Base-by-base conservation (phyloP, 1,284 basidiomycete genomes). In the Malassezia psittaci region DNA sequence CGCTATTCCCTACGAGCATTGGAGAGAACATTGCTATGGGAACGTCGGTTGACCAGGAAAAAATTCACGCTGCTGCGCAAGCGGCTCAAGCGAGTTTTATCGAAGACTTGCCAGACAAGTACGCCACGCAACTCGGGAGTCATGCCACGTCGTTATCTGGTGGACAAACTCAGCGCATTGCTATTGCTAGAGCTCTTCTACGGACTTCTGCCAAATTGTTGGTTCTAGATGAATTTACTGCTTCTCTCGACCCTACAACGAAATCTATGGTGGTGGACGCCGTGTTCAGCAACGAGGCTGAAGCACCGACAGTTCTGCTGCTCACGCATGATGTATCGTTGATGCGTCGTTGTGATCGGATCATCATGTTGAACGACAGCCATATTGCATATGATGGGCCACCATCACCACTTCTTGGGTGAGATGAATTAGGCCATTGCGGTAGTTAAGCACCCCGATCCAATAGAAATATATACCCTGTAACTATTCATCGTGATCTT, bases 201-300 rank as follows among this genome's bases (percentile, higher is more conserved):
- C 74, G 79, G 8, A 78, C 83, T 11, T 79, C 81, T 0, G 79
- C 85, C 0, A 80, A 79, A 35, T 81, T 94, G n/a, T 79, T 96
- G 33, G 84, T 96, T 46, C 79, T 96, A 46, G 93, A 96, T 76
- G 93, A 96, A 76, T 93, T 88, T 72, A 98, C 93, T 7, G 85
- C 83, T 39, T 88, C 91, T 6, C 79, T 96, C 54, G 93, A 96
- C 74, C 44, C 54, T 0, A 46, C 49, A 2, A 67, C 62, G 46
- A 62, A 64, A 24, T 57, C 60, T 16, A 38, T 49, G n/a, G 61
- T 96, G 36, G 79, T 93, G 6, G 40, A 48, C 24, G 37, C n/a
- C 2, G 50, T 57, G 34, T 44, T 57, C 1, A 29, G 35, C 24
- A 18, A 24, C 24, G 36, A n/a, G 10, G 44, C 18, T n/a, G 37